Evolutionary conservation across 1,284 basidiomycete genomes (phyloP).

Genomic region (Exobasidium cylindrosporum): DNA sequence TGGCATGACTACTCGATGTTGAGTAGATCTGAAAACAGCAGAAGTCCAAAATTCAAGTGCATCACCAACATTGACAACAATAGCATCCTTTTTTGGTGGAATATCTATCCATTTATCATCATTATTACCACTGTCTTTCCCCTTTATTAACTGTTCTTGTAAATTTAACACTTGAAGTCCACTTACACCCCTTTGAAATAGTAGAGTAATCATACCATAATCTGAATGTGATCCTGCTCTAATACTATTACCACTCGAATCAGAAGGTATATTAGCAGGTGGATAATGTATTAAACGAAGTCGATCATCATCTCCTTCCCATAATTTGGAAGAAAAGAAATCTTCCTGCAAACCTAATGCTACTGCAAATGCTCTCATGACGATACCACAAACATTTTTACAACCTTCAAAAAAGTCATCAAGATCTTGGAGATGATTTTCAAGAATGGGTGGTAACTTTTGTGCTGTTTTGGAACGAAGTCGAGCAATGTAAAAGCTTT

Average conservation of each 20-base stretch:
- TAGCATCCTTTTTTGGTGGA: slow-evolving; percentile 72
- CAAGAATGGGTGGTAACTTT: slow-evolving; percentile 23
- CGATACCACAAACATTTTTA: slow-evolving; percentile 22
- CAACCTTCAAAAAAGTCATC: slow-evolving; percentile 30
- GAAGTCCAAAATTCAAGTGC: slow-evolving; percentile 60
- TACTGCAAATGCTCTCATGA: slow-evolving; percentile 32
- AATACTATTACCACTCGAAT: slow-evolving; percentile 20
- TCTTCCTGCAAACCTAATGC: slow-evolving; percentile 24
- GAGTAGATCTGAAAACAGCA: slow-evolving; percentile 35
- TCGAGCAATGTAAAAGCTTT: slow-evolving; percentile 40
- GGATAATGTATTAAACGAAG: slow-evolving; percentile 46
- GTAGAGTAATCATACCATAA: slow-evolving; percentile 76
- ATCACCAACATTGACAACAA: slow-evolving; percentile 80
- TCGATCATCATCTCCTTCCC: slow-evolving; percentile 33
- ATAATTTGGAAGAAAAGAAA: slow-evolving; percentile 27
- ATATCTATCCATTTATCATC: slow-evolving; percentile 64
- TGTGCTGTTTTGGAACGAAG: slow-evolving; percentile 13
- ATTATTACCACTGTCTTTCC: slow-evolving; percentile 62
- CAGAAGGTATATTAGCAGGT: slow-evolving; percentile 20
- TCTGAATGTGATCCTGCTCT: slow-evolving; percentile 59
- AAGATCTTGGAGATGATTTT: slow-evolving; percentile 16
- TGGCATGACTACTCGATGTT: slow-evolving; percentile 41
- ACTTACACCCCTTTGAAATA: slow-evolving; percentile 81
- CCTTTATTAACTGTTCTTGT: slow-evolving; percentile 50
- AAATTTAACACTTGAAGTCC: slow-evolving; percentile 69